Conservation (phyloP, 2,329 filamentous ascomycete genomes). For the Didymella pinodella region DNA sequence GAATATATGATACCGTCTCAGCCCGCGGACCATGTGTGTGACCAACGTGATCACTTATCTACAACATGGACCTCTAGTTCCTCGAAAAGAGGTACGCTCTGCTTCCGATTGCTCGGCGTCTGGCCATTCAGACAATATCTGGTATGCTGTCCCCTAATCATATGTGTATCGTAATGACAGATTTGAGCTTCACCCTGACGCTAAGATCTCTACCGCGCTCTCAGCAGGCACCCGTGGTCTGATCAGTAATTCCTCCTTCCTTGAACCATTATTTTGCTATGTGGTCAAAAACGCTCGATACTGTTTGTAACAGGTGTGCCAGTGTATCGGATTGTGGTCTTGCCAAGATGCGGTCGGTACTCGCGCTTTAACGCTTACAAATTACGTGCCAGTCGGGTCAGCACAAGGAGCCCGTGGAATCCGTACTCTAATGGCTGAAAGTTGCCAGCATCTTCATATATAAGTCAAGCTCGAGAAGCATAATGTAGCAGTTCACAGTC, state of each 20-base stretch:
- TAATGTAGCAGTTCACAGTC: background rate
- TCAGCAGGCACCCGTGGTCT: background rate
- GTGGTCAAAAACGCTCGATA: background rate
- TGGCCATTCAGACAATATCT: background rate
- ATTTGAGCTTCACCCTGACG: background rate
- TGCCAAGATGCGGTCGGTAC: background rate
- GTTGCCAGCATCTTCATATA: background rate
- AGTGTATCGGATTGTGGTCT: background rate
- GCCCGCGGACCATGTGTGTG: background rate
- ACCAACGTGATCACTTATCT: background rate
- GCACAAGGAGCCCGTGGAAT: background rate
- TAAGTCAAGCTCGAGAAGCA: background rate
- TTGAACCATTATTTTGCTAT: background rate
- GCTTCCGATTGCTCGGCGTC: background rate
- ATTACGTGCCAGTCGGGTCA: background rate
- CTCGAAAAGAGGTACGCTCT: background rate
- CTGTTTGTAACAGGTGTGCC: background rate
- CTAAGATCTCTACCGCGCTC: background rate
- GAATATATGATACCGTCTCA: conserved; percentile 2
- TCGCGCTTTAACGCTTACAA: background rate
- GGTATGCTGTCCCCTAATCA: background rate
- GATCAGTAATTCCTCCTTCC: background rate
- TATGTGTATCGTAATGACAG: background rate
- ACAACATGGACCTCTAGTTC: background rate
- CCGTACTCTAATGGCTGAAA: background rate